These are phyloP conservation scores for Saccharomycopsis lassenensis DNA, from an alignment of 805 yeast species.

Conservation along the genomic window DNA sequence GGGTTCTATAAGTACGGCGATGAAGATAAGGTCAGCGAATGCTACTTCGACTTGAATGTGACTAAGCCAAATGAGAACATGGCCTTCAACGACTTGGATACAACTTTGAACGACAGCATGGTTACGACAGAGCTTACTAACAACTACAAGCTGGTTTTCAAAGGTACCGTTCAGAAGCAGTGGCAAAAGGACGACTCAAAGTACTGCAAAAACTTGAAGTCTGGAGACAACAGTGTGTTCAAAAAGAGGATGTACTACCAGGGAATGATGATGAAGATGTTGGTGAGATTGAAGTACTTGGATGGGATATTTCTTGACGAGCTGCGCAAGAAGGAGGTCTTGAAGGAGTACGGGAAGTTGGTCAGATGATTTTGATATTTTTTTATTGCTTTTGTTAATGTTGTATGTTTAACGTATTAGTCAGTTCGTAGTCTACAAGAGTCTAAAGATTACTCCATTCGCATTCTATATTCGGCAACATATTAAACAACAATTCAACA, in stretches of 20 bases:
- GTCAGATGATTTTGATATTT: background rate
- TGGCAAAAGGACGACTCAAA: conserved; percentile 13
- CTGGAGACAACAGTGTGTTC: conserved; percentile 6
- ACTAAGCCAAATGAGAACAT: conserved; percentile 13
- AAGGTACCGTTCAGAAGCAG: conserved; percentile 11
- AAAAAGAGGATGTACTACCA: conserved; percentile 16
- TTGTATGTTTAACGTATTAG: background rate
- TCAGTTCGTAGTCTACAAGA: too few relatives aligned
- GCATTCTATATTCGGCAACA: too few relatives aligned
- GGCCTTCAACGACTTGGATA: conserved; percentile 16
- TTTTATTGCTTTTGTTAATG: background rate
- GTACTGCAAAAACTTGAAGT: conserved; percentile 12
- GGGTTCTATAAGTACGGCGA: conserved; percentile 9
- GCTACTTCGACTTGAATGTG: conserved; percentile 9
- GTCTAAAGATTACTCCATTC: too few relatives aligned
- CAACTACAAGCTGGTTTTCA: conserved; percentile 4
- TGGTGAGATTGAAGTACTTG: conserved; percentile 10
- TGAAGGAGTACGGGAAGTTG: conserved; percentile 10
- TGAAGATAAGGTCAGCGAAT: conserved; percentile 5
- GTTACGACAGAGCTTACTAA: background rate
- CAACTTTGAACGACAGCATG: background rate
- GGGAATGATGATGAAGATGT: conserved; percentile 14
- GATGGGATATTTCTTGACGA: conserved; percentile 14
- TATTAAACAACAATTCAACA: too few relatives aligned
- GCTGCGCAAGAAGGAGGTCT: conserved; percentile 6